Evolutionary conservation across 2,329 filamentous ascomycete species (phyloP).

Genomic region (Exophiala sideris): DNA sequence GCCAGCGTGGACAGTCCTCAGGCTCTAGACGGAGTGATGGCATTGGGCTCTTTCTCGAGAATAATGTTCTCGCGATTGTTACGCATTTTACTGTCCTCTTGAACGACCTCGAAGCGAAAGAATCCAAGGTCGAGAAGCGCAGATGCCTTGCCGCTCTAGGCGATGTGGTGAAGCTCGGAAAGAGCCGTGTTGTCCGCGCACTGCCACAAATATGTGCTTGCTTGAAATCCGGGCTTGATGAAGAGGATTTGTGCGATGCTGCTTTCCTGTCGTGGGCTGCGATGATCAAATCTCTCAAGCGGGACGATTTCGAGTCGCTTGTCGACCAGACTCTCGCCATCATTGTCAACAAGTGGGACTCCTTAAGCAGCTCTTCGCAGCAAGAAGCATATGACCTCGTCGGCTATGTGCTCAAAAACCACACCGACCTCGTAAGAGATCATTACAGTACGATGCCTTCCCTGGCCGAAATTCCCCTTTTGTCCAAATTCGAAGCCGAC

Average conservation of each 20-base stretch:
- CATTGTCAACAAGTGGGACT: conserved; percentile 74
- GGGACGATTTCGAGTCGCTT: conserved; percentile 73
- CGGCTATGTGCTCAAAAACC: conserved; percentile 60
- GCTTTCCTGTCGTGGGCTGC: conserved; percentile 82
- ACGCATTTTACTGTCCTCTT: conserved; percentile 74
- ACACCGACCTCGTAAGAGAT: conserved; percentile 59
- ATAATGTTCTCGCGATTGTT: conserved; percentile 82
- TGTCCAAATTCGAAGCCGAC: conserved; percentile 65
- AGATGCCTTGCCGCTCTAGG: conserved; percentile 79
- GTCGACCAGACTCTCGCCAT: conserved; percentile 88
- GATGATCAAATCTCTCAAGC: conserved; percentile 70
- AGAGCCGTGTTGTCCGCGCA: conserved; percentile 69
- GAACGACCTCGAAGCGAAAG: conserved; percentile 62
- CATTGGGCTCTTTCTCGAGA: conserved; percentile 73
- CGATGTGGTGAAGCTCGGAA: conserved; percentile 78
- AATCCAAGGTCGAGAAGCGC: conserved; percentile 65
- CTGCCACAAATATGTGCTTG: conserved; percentile 91
- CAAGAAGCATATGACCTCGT: conserved; percentile 62
- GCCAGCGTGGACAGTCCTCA: conserved; percentile 44
- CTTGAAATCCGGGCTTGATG: conserved; percentile 75
- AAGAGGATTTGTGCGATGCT: conserved; percentile 68
- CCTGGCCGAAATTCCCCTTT: conserved; percentile 61
- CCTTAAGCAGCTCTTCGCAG: conserved; percentile 61
- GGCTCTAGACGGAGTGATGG: conserved; percentile 52
- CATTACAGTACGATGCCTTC: conserved; percentile 76